phyloP scores from a whole-genome alignment of 2,329 filamentous ascomycete genomes.

The Cladosporium oxysporum region DNA sequence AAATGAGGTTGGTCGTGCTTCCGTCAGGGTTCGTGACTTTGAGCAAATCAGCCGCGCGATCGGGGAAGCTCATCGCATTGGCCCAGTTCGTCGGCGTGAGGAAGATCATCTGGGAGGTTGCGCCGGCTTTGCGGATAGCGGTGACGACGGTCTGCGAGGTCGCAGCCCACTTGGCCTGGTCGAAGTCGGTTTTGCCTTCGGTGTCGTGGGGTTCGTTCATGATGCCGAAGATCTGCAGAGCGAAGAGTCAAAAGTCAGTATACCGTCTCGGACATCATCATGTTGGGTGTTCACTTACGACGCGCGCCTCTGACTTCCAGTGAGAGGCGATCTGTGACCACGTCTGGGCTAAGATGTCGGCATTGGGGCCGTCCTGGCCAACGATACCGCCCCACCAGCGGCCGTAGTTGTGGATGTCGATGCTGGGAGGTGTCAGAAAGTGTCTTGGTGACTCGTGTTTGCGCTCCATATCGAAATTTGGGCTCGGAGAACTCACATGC shows the following conservation, averaged over 20 bases:
- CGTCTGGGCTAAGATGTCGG: constrained; percentile 59
- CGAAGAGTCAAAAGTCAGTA: constrained; percentile 32
- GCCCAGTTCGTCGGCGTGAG: constrained; percentile 61
- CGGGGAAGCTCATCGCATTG: constrained; percentile 18
- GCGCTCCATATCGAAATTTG: not conserved
- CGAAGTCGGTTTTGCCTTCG: constrained; percentile 33
- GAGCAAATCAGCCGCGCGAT: not conserved
- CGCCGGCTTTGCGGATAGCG: constrained; percentile 65
- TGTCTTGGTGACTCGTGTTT: not conserved
- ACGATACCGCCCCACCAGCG: constrained; percentile 64
- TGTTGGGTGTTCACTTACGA: constrained; percentile 34
- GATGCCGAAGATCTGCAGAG: not conserved
- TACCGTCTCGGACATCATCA: constrained; percentile 42
- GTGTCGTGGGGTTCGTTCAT: constrained; percentile 46
- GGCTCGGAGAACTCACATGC: not conserved
- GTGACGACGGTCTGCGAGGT: constrained; percentile 65
- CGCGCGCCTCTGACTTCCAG: constrained; percentile 56
- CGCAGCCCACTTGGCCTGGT: constrained; percentile 59
- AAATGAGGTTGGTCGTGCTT: constrained; percentile 37
- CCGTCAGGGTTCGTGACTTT: constrained; percentile 31
- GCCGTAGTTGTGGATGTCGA: constrained; percentile 39
- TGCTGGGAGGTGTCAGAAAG: constrained; percentile 23
- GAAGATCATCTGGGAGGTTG: constrained; percentile 63
- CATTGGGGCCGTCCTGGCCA: constrained; percentile 64
- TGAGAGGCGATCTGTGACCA: constrained; percentile 59